phyloP scores from a whole-genome alignment of 306 rosid species.

The Quercus aquifolioides region DNA sequence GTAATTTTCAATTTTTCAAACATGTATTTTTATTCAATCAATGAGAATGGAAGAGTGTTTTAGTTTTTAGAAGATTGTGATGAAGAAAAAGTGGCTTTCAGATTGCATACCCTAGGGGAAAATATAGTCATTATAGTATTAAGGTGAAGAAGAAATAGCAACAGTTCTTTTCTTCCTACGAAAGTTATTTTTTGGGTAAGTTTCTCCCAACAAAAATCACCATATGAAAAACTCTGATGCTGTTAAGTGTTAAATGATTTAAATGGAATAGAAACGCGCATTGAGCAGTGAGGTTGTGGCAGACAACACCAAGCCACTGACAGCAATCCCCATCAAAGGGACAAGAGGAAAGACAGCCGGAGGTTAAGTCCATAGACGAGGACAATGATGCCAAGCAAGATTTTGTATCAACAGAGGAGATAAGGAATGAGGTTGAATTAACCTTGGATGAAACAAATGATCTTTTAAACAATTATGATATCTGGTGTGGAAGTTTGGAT shows the following conservation, averaged over 20 bases:
- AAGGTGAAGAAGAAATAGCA: constrained; percentile 2
- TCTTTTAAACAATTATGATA: constrained; percentile 36
- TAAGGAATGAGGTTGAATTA: constrained; percentile 22
- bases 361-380: constrained; percentile 3
- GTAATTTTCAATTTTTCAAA: too few species aligned
- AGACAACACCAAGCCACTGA: too few species aligned
- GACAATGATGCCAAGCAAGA: constrained; percentile 16
- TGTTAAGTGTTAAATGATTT: background rate
- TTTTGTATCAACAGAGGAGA: constrained; percentile 20
- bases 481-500: constrained; percentile 40
- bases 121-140: background rate
- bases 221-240: background rate
- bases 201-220: background rate
- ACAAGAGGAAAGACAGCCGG: constrained; percentile 20
- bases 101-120: background rate
- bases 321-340: constrained; percentile 9
- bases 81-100: background rate
- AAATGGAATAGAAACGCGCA: constrained; percentile 20
- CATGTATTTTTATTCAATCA: too few species aligned
- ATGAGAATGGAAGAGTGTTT: too few species aligned
- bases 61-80: too few species aligned
- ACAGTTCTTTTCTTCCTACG: background rate
- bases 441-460: constrained; percentile 34
- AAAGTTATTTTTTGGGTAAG: background rate
- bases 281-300: background rate